Base-by-base conservation (phyloP, 116 monocot genomes). In the Iris pallida region DNA sequence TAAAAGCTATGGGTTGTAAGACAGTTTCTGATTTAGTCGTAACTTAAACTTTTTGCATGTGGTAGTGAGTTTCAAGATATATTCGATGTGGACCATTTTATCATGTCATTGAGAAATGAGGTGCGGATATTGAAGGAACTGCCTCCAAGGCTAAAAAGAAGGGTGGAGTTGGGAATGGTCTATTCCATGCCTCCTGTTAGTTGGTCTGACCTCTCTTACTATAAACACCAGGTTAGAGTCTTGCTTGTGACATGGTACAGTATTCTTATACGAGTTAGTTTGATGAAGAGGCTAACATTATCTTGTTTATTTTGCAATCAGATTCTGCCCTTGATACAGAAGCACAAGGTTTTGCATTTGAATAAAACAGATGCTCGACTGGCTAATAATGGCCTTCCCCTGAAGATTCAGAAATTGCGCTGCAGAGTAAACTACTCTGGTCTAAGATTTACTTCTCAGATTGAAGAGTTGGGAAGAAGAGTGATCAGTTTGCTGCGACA, bases 21-120 rank as follows among this genome's bases (percentile, higher is more conserved):
- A 52, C 4, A 11, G 52, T 4, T 52, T 52, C 14, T 14, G 8
- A 13, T 10, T 62, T 45, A 15, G 15, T 45, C 7, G 30, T 30
- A 30, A 30, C 30, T 30, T 30, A 30, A 30, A 42, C 8, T 67
- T 42, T 20, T 65, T 12, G 9, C 30, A 42, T 67, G 44, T 70
- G 55, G 54, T 84, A 94, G 90, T 75, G 94, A 90, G 13, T 90
- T 94, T 68, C 71, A 90, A 56, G 94, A 94, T 62, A 88, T 94
- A 65, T 94, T 94, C 72, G 88, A 94, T 77, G 90, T 90, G 41
- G 85, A 90, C 63, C 85, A 94, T 81, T 90, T 94, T 72, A 90
- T 94, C 45, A 79, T 65, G 30, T 90, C 94, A 14, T 71, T 90
- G 57, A 80, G 94, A 78, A 88, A 94, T 71, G 90, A 90, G 74